phyloP scores from a whole-genome alignment of 1,284 basidiomycete genomes.

The Ceratobasidium sp. region DNA sequence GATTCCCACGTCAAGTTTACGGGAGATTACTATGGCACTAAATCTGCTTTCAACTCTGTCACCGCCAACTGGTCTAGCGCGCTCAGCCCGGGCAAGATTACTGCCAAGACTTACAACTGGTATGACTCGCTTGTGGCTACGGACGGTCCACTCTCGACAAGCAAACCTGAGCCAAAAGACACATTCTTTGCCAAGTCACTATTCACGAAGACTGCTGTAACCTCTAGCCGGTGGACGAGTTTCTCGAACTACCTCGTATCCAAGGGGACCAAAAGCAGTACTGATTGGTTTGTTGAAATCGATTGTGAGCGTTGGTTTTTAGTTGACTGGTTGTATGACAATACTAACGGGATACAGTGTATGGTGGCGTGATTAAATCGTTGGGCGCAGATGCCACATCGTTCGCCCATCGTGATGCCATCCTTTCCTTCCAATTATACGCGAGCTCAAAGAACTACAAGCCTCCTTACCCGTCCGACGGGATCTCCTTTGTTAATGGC shows the following conservation, averaged over 20 bases:
- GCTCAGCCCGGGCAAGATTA: conserved; percentile 31
- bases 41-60: conserved; percentile 18
- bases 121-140: conserved; percentile 35
- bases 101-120: conserved; percentile 35
- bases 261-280: conserved; percentile 21
- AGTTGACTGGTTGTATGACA: neutral
- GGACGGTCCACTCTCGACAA: conserved; percentile 14
- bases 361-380: conserved; percentile 51
- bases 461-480: conserved; percentile 54
- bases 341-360: conserved; percentile 37
- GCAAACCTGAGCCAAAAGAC: conserved; percentile 5
- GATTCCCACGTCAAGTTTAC: neutral
- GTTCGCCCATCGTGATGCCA: conserved; percentile 54
- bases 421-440: conserved; percentile 56
- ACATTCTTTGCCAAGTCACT: conserved; percentile 30
- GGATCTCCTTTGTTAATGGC: conserved; percentile 53
- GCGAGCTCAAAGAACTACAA: conserved; percentile 52
- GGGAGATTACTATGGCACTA: conserved; percentile 33
- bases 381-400: conserved; percentile 49
- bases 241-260: conserved; percentile 45
- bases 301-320: conserved; percentile 35
- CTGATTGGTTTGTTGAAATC: conserved; percentile 47
- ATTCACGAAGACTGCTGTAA: conserved; percentile 37
- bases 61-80: conserved; percentile 9
- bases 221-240: conserved; percentile 34